Conservation (phyloP, 2,329 filamentous ascomycete genomes). For the Sporothrix protearum region DNA sequence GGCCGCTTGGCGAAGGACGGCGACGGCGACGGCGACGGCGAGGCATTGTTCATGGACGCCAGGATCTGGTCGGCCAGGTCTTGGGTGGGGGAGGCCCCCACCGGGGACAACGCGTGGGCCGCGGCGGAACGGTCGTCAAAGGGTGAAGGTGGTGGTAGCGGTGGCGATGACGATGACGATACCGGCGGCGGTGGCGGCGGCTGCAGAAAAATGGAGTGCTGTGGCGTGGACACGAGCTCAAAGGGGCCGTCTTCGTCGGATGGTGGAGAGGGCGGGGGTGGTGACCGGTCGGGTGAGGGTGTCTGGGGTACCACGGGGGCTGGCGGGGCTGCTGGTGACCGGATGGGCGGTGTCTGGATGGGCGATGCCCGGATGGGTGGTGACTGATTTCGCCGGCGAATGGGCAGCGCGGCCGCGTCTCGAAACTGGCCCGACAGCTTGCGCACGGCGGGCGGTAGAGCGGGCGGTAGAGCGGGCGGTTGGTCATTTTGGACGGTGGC, state of each 20-base stretch:
- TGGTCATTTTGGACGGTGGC: slow-evolving; percentile 12
- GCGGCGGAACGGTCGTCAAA: background rate
- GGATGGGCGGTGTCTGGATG: slow-evolving; percentile 15
- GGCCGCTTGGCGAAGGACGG: slow-evolving; percentile 56
- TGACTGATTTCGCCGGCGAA: slow-evolving; percentile 19
- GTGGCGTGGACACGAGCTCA: slow-evolving; percentile 18
- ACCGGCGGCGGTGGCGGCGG: slow-evolving; percentile 10
- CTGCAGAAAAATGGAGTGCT: slow-evolving; percentile 16
- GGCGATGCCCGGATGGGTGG: slow-evolving; percentile 18
- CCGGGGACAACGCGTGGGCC: slow-evolving; percentile 3
- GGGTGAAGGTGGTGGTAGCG: too few relatives aligned
- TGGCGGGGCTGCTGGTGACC: too few relatives aligned
- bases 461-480: background rate
- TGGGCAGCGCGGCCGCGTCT: background rate
- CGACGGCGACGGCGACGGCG: slow-evolving; percentile 62
- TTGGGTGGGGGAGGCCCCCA: slow-evolving; percentile 43
- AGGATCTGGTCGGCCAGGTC: slow-evolving; percentile 56
- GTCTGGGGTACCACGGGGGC: too few relatives aligned
- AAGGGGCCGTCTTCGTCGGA: slow-evolving; percentile 5
- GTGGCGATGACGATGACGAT: background rate
- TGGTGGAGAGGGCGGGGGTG: slow-evolving; percentile 9
- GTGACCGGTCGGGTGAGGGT: slow-evolving; percentile 19
- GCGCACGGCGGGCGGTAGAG: background rate
- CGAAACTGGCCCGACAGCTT: slow-evolving; percentile 17
- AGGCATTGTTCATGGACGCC: slow-evolving; percentile 51